Evolutionary conservation across 352 stramenopile genomes (phyloP), one percentile per base, ranked within the genome.

Genomic region (Phytophthora boehmeriae): DNA sequence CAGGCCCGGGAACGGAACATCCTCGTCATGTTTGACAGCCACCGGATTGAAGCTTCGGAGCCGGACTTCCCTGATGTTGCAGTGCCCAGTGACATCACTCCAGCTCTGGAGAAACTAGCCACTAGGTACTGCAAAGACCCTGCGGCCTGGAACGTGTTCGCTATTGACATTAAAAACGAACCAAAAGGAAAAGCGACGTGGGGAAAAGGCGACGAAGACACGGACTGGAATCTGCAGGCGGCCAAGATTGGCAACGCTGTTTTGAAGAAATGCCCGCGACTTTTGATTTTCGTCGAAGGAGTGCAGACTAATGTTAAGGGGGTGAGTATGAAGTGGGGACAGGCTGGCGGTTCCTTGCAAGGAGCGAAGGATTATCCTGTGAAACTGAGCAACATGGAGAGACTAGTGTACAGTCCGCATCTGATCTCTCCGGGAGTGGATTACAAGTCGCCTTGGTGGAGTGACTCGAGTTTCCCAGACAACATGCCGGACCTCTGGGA

Each of bases 131-230:
- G 81, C 48, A 49, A 80, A 25, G 80, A 90, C 51, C 69, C 76
- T 0, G 56, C 69, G 11, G 71, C 76, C 4, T 93, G 83, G 83
- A 93, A 93, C 45, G 81, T 93, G 2, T 65, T 93, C 30, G 83
- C 77, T 34, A 71, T 90, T 28, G 81, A 93, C 48, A 75, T 93
- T 59, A 93, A 93, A 63, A 93, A 90, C 67, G 81, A 93, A 43
- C 83, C 83, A 1, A 87, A 89, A 45, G 81, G 81, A 4, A 85
- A 71, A 27, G 77, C 83, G 1, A 81, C 80, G 32, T 93, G 83
- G 83, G 83, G 79, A 5, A 75, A 71, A 57, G 80, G 77, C 41
- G 68, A 88, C 39, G 53, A 64, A 47, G 55, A 68, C 44, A 90
- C 80, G n/a, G 83, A 93, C 69, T 93, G 80, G 81, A 67, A 75